Conservation (phyloP, 2,329 filamentous ascomycete genomes). For the Sclerotinia subarctica region DNA sequence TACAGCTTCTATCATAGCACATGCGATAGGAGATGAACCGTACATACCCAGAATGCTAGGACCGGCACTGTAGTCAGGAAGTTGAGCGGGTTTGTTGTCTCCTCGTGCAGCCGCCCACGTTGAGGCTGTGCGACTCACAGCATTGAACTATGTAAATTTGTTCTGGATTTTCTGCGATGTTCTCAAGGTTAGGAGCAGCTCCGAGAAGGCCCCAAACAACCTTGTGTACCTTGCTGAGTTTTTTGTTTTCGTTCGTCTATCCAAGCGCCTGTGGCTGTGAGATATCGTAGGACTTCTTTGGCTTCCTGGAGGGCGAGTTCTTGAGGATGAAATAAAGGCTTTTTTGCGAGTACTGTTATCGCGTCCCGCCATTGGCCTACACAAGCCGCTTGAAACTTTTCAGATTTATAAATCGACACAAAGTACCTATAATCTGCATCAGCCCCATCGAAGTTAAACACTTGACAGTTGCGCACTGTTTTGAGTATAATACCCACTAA, state of each 20-base stretch:
- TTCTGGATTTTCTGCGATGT: constrained; percentile 1
- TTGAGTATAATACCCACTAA: constrained; percentile 22
- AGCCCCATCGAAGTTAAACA: constrained; percentile 17
- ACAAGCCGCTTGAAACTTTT: background rate
- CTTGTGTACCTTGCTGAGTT: constrained; percentile 23
- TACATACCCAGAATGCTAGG: constrained; percentile 22
- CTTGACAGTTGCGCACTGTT: constrained; percentile 19
- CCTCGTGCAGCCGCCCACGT: constrained; percentile 23
- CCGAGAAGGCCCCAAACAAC: constrained; percentile 12
- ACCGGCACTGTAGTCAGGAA: constrained; percentile 22
- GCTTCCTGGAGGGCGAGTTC: constrained; percentile 11
- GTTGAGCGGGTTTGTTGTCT: constrained; percentile 15
- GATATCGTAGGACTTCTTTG: constrained; percentile 14
- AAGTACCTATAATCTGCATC: constrained; percentile 20
- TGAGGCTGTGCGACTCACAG: constrained; percentile 19
- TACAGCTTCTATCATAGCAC: constrained; percentile 16
- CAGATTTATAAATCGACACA: background rate
- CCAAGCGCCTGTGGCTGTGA: constrained; percentile 19
- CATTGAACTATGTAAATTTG: constrained; percentile 17
- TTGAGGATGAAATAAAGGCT: constrained; percentile 19
- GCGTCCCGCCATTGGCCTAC: constrained; percentile 10
- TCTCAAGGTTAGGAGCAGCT: constrained; percentile 12
- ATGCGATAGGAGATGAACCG: constrained; percentile 16
- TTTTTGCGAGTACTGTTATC: constrained; percentile 23
- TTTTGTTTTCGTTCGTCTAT: constrained; percentile 18